Evolutionary conservation across 495 filamentous ascomycete species (phyloP), one percentile per base, ranked within the genome.

Genomic region (Tetracladium setigerum): DNA sequence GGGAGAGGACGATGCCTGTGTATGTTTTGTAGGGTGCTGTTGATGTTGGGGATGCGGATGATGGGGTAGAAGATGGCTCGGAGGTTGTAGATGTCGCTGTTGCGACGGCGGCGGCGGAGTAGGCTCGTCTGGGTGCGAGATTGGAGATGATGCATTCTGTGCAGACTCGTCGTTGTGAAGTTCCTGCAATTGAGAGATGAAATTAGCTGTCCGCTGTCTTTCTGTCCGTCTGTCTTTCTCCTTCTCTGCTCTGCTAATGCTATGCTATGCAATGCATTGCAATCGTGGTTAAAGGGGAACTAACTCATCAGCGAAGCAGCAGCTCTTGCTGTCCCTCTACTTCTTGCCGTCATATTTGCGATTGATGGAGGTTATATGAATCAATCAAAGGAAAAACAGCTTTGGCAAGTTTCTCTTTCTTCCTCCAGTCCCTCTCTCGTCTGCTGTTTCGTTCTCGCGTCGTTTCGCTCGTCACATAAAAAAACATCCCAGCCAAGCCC

Each of bases 1-100:
- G 86, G 22, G 88, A 89, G 48, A 99, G 84, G 49, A 96, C 79
- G 46, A 95, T 71, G 44, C 82, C 81, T 49, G 88, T 79, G 48
- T 83, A 82, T 72, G 94, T 79, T 47, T 67, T 73, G 70, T 87
- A 86, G 53, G 70, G 54, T 40, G 55, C 30, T 18, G 11, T 30
- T 4, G 45, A 30, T 6, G 49, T 44, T 11, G 42, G 47, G 16
- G 57, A 54, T 12, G 33, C 57, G 40, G 57, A 54, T 30, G 53
- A 48, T 44, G 64, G 60, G 14, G 30, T 8, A 30, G 61, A 50
- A 3, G 53, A 51, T 11, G 53, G 38, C 31, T 41, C 44, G 9
- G 16, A 6, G n/a, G 56, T 18, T 19, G 52, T 56, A 14, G 49
- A 40, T 13, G 50, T 35, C 3, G 47, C 33, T 27, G 50, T 50